These are phyloP conservation scores for Juglanconis oblonga DNA, from an alignment of 2,329 filamentous ascomycete genomes.

Conservation along the genomic window DNA sequence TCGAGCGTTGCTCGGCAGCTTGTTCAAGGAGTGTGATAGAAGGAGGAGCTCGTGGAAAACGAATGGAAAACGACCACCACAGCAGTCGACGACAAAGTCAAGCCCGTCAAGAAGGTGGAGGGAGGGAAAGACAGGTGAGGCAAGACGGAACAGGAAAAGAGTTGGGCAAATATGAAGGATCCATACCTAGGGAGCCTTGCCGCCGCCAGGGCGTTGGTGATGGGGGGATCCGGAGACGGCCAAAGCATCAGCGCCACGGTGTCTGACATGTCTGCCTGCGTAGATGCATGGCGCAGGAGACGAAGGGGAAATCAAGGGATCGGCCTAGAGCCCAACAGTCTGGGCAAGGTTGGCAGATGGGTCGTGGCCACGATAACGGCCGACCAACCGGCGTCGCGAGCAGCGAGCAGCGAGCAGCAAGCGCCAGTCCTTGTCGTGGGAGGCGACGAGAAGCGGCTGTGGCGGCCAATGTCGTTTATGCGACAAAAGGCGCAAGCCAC, in stretches of 20 bases:
- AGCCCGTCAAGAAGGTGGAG: background rate
- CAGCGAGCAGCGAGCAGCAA: no score
- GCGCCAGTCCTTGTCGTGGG: no score
- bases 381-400: no score
- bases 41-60: background rate
- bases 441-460: no score
- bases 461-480: no score
- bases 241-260: background rate
- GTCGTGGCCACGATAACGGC: no score
- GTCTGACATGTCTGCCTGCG: no score
- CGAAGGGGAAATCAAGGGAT: no score
- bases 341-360: no score
- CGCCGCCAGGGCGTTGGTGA: background rate
- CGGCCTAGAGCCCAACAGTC: no score
- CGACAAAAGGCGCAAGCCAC: no score
- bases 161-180: background rate
- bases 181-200: background rate
- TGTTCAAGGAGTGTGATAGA: slow-evolving; percentile 2
- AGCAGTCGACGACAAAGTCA: background rate
- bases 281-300: no score
- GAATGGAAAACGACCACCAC: background rate
- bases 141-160: background rate
- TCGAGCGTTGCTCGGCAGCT: slow-evolving; percentile 14
- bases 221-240: background rate
- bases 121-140: background rate